Evolutionary conservation across 2,329 filamentous ascomycete species (phyloP).

Genomic region (Ophiostoma himal-ulmi): DNA sequence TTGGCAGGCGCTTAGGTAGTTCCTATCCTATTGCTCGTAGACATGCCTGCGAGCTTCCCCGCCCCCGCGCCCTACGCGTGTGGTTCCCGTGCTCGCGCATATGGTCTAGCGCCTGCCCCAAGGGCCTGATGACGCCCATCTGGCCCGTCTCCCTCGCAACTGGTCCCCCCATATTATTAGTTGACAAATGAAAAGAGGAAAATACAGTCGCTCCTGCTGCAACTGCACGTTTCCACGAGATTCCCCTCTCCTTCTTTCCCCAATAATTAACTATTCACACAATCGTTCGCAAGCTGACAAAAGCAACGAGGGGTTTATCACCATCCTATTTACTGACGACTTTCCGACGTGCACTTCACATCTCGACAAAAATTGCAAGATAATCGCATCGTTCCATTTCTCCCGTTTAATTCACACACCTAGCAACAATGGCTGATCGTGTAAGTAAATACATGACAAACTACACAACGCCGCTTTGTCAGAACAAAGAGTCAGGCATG

Average conservation of each 20-base stretch:
- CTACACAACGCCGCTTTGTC: not conserved
- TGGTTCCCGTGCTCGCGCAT: not conserved
- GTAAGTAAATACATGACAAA: not conserved
- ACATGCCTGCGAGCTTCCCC: not conserved
- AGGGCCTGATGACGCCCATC: slow-evolving; percentile 7
- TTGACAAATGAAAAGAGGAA: slow-evolving; percentile 7
- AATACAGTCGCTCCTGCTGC: slow-evolving; percentile 1
- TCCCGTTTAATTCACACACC: not conserved
- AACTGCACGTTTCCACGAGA: not conserved
- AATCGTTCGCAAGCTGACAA: not conserved
- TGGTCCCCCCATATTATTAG: slow-evolving; percentile 11
- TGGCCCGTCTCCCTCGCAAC: slow-evolving; percentile 13
- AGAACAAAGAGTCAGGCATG: not conserved
- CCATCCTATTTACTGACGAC: not conserved
- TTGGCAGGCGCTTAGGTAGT: not conserved
- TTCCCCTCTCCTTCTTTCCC: slow-evolving; percentile 3
- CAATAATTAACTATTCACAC: not conserved
- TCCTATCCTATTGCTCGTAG: not conserved
- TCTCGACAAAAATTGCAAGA: not conserved
- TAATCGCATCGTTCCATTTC: not conserved
- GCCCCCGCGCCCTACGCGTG: slow-evolving; percentile 11
- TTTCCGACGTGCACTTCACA: not conserved
- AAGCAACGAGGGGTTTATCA: slow-evolving; percentile 6
- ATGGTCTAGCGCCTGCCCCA: slow-evolving; percentile 7
- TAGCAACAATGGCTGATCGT: slow-evolving; percentile 5